A percentile compares a stretch with the other conserved stretches of the same genome.
phyloP scores from a whole-genome alignment of 2,329 filamentous ascomycete species.

The Helminthosporium solani region DNA sequence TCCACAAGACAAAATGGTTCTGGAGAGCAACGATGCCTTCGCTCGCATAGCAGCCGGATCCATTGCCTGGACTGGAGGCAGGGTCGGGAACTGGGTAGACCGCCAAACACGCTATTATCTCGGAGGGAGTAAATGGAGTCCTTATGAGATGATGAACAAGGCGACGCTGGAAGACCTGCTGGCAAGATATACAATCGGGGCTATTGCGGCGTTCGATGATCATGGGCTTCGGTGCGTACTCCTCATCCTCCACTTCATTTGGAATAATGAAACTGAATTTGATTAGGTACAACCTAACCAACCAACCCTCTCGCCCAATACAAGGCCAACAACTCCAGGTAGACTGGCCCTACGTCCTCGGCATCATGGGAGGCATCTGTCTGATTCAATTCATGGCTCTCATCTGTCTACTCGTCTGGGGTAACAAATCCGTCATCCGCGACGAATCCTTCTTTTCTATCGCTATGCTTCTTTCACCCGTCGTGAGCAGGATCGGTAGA shows the following conservation, averaged over 20 bases:
- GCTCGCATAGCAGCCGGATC: slow-evolving; percentile 33
- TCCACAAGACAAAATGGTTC: slow-evolving; percentile 14
- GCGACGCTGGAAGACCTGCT: slow-evolving; percentile 24
- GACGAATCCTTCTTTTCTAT: slow-evolving; percentile 35
- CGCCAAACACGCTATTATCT: slow-evolving; percentile 23
- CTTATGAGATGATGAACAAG: slow-evolving; percentile 9
- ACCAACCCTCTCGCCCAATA: slow-evolving; percentile 18
- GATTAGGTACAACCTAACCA: slow-evolving; percentile 8
- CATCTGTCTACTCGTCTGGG: slow-evolving; percentile 21
- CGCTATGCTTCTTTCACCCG: slow-evolving; percentile 34
- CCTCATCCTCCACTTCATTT: background rate
- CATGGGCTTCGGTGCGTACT: slow-evolving; percentile 26
- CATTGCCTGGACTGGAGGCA: slow-evolving; percentile 35
- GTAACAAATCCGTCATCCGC: slow-evolving; percentile 32
- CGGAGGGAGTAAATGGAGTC: slow-evolving; percentile 28
- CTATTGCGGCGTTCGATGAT: slow-evolving; percentile 37
- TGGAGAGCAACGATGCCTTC: slow-evolving; percentile 31
- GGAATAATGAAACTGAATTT: background rate
- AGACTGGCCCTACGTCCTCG: slow-evolving; percentile 29
- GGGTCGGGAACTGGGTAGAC: slow-evolving; percentile 10
- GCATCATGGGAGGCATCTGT: slow-evolving; percentile 24
- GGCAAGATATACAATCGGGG: slow-evolving; percentile 31
- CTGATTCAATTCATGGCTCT: slow-evolving; percentile 29
- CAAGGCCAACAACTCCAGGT: slow-evolving; percentile 33
- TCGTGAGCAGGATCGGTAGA: slow-evolving; percentile 25